These are phyloP conservation scores for Pseudogymnoascus sp. DNA, from an alignment of 2,329 filamentous ascomycete genomes.

Conservation along the genomic window DNA sequence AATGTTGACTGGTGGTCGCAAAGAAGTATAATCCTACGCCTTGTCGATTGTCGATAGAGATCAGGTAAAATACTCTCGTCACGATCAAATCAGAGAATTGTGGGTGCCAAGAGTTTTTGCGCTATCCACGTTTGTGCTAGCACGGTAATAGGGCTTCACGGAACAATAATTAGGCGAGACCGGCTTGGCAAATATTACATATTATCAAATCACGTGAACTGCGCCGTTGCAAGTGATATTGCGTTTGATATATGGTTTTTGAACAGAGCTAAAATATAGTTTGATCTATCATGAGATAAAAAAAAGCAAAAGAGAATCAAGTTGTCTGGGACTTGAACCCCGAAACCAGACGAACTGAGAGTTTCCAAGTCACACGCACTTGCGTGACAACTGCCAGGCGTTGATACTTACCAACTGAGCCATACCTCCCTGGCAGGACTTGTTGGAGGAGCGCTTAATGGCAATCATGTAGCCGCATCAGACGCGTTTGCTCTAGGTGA, in stretches of 20 bases:
- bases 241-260: not conserved
- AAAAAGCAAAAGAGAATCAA: conserved; percentile 4
- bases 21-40: conserved; percentile 54
- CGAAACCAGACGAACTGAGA: conserved; percentile 6
- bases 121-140: conserved; percentile 1
- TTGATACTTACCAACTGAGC: conserved; percentile 4
- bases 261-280: not conserved
- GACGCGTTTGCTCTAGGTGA: not conserved
- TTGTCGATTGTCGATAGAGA: conserved; percentile 15
- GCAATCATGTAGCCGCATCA: not conserved
- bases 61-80: conserved; percentile 4
- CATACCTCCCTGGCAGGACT: conserved; percentile 6
- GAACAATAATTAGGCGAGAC: not conserved
- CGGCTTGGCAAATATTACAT: not conserved
- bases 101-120: conserved; percentile 7
- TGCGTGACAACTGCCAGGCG: not conserved
- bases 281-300: not conserved
- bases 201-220: not conserved
- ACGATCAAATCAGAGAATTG: not conserved
- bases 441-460: not conserved
- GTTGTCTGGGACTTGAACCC: not conserved
- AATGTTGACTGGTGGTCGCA: conserved; percentile 46
- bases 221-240: not conserved
- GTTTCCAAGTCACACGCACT: conserved; percentile 7
- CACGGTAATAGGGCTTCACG: not conserved